phyloP scores from a whole-genome alignment of 2,329 filamentous ascomycete species.

The Xylaria polymorpha region DNA sequence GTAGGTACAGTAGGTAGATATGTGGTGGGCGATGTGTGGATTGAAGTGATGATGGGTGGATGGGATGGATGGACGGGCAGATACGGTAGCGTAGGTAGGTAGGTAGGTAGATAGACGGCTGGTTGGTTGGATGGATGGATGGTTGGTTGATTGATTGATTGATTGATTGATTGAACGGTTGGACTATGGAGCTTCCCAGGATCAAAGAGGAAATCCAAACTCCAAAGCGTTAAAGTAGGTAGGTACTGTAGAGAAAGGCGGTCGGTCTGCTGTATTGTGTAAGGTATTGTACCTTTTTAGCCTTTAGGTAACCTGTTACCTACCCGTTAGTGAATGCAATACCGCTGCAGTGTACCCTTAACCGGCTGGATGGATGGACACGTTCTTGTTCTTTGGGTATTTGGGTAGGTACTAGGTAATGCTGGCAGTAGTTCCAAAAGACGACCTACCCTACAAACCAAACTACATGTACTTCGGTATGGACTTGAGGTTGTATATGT shows the following conservation, averaged over 20 bases:
- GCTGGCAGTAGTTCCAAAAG: too few relatives aligned
- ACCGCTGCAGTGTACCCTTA: not conserved
- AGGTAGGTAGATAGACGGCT: not conserved
- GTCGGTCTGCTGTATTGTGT: conserved; percentile 9
- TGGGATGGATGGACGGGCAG: not conserved
- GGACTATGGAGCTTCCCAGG: conserved; percentile 19
- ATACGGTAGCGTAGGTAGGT: not conserved
- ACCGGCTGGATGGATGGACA: not conserved
- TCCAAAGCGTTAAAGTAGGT: conserved; percentile 8
- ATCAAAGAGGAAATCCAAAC: conserved; percentile 30
- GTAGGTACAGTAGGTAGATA: conserved; percentile 1
- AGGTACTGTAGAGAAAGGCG: conserved; percentile 14
- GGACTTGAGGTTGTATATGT: not conserved
- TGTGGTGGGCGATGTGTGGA: conserved; percentile 23
- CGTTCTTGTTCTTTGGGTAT: not conserved
- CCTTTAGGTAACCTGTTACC: not conserved
- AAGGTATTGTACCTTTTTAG: not conserved
- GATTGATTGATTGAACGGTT: conserved; percentile 3
- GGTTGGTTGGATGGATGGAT: not conserved
- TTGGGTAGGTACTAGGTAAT: too few relatives aligned
- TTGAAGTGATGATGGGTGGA: conserved; percentile 12
- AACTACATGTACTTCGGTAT: too few relatives aligned
- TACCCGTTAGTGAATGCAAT: not conserved
- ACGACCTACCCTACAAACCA: too few relatives aligned
- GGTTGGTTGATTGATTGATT: conserved; percentile 8